phyloP scores from a whole-genome alignment of 768 basidiomycete genomes.

The Rossbeevera mucosa region DNA sequence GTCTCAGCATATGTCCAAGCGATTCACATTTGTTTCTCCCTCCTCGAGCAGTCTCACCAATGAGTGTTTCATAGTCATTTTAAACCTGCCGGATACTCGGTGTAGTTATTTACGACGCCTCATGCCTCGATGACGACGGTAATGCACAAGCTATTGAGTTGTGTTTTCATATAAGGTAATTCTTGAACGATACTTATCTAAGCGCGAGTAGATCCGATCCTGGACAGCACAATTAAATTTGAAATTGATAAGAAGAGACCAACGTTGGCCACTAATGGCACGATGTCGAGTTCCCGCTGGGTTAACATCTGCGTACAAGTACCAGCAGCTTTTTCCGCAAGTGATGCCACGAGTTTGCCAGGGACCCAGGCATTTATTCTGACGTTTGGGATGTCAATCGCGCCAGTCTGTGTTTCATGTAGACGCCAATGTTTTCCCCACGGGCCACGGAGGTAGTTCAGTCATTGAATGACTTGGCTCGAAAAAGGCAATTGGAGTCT shows the following conservation, averaged over 20 bases:
- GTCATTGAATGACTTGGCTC: conserved; percentile 18
- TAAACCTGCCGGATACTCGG: conserved; percentile 4
- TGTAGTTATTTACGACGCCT: conserved; percentile 23
- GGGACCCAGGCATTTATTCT: not conserved
- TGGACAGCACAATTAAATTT: conserved; percentile 21
- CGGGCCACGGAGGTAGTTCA: conserved; percentile 14
- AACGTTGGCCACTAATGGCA: not conserved
- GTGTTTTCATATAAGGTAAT: conserved; percentile 5
- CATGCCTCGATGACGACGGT: conserved; percentile 16
- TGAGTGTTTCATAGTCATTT: conserved; percentile 19
- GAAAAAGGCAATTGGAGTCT: conserved; percentile 21
- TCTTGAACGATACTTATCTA: not conserved
- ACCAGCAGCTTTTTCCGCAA: not conserved
- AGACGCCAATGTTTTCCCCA: not conserved
- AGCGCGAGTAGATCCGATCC: not conserved
- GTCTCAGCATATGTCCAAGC: conserved; percentile 10
- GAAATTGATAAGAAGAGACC: conserved; percentile 23
- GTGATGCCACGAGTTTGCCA: not conserved
- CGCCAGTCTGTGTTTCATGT: not conserved
- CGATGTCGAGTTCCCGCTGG: conserved; percentile 2
- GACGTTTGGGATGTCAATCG: not conserved
- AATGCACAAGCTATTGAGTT: conserved; percentile 13
- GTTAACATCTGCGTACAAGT: not conserved
- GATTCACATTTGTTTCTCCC: conserved; percentile 2
- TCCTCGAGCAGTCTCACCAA: conserved; percentile 1